Evolutionary conservation across 495 filamentous ascomycete species (phyloP).

Genomic region (Penicillium odoratum): DNA sequence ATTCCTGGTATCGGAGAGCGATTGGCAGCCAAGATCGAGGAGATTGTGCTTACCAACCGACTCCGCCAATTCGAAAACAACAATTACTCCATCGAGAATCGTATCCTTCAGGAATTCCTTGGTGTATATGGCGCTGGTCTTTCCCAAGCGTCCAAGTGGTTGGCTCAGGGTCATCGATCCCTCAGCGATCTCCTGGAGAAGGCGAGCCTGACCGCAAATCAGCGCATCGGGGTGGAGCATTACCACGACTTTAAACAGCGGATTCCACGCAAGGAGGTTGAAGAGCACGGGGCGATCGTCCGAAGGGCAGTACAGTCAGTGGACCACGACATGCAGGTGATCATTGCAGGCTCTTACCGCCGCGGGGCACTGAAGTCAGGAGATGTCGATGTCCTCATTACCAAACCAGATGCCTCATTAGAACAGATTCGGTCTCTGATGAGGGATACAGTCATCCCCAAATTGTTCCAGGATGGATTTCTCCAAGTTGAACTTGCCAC

Average conservation of each 20-base stretch:
- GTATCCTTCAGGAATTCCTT: conserved; percentile 65
- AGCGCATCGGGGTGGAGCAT: conserved; percentile 75
- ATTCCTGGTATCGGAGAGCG: conserved; percentile 74
- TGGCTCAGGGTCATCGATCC: conserved; percentile 71
- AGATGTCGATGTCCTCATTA: conserved; percentile 87
- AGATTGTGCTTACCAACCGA: conserved; percentile 76
- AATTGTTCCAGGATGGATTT: conserved; percentile 62
- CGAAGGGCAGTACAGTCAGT: conserved; percentile 57
- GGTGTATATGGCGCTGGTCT: conserved; percentile 80
- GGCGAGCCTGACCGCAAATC: conserved; percentile 68
- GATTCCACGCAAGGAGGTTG: conserved; percentile 79
- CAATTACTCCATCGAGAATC: conserved; percentile 62
- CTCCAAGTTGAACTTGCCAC: conserved; percentile 55
- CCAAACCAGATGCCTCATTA: conserved; percentile 60
- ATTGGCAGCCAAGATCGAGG: conserved; percentile 86
- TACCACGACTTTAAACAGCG: conserved; percentile 81
- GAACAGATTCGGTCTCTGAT: conserved; percentile 63
- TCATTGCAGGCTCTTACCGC: conserved; percentile 83
- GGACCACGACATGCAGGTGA: conserved; percentile 65
- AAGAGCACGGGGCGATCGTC: conserved; percentile 67
- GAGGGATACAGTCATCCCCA: conserved; percentile 60
- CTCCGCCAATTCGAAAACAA: conserved; percentile 73
- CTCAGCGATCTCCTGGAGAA: conserved; percentile 68
- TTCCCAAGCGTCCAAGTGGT: conserved; percentile 71
- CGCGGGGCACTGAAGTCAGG: conserved; percentile 71